Base-by-base conservation (phyloP, 805 yeast species). In the Lachancea mirantina region DNA sequence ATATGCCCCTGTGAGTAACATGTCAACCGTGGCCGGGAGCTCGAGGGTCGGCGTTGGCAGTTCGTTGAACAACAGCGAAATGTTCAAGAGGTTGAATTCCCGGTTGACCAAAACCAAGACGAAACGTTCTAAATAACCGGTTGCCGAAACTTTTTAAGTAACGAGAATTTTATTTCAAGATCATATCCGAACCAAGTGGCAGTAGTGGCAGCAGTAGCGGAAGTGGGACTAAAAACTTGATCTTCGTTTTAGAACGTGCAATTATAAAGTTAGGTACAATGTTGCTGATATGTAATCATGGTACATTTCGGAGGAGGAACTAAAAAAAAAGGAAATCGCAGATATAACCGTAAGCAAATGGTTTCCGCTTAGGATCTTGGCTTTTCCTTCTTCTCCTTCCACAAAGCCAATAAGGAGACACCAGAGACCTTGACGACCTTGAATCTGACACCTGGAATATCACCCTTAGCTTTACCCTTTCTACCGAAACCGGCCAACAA, bases 401-500 rank as follows among this genome's bases (percentile, higher is more conserved):
- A 92, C 72, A 92, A 81, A 69, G 99, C 98, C 68, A 88, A 79
- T 72, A 92, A 80, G 60, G 98, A 92, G 64, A 94, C 98, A 84
- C 98, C 98, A 60, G 98, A 84, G 61, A 92, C 99, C 80, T 92
- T 92, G 69, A 92, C 99, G 68, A 92, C 99, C 84, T 92, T 92
- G 87, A 92, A 92, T 84, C 99, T 92, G 68, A 92, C 99, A 85
- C 99, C 99, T 72, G 98, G 98, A 67, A 92, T 89, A 88, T 92
- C 99, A 80, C 99, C 98, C 94, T 92, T 92, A 71, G 98, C 98
- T 81, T 92, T 92, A 78, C 98, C 98, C 81, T 95, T 92, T 78
- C 97, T 87, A 85, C 99, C 99, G 87, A 92, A 92, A 80, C 99
- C 99, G 64, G 99, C 97, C 61, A 92, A 78, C 64, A 92, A 77